Evolutionary conservation across 1,284 basidiomycete genomes (phyloP).

Genomic region (Austropuccinia psidii): DNA sequence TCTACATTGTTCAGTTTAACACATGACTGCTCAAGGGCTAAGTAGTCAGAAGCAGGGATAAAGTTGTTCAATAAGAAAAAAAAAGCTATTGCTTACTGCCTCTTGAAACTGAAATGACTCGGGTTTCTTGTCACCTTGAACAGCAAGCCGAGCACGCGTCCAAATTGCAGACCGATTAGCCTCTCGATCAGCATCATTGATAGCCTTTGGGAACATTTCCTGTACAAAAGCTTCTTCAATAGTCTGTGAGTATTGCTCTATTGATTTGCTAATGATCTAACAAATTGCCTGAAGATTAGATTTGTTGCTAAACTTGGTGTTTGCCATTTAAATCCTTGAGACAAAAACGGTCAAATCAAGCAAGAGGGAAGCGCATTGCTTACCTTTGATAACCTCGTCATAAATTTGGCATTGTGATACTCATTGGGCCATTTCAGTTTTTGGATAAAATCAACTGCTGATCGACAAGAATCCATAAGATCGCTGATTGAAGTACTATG

Average conservation of each 20-base stretch:
- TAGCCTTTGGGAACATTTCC: slow-evolving; percentile 86
- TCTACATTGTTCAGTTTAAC: slow-evolving; percentile 98
- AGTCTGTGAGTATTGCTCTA: slow-evolving; percentile 82
- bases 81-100: slow-evolving; percentile 48
- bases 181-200: slow-evolving; percentile 52
- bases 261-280: slow-evolving; percentile 79
- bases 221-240: slow-evolving; percentile 82
- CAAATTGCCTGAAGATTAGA: not conserved
- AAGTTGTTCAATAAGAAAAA: not conserved
- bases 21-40: slow-evolving; percentile 59
- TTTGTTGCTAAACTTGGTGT: not conserved
- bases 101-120: slow-evolving; percentile 90
- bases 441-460: slow-evolving; percentile 78
- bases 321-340: not conserved
- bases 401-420: slow-evolving; percentile 80
- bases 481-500: slow-evolving; percentile 95
- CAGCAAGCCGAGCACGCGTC: slow-evolving; percentile 76
- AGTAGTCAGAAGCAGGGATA: not conserved
- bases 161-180: slow-evolving; percentile 66
- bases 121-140: slow-evolving; percentile 75
- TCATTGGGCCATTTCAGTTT: slow-evolving; percentile 86
- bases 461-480: slow-evolving; percentile 85
- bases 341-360: not conserved
- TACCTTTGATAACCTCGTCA: slow-evolving; percentile 76
- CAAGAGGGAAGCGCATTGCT: not conserved